phyloP scores from a whole-genome alignment of 2,329 filamentous ascomycete species.

The Botrytis paeoniae region DNA sequence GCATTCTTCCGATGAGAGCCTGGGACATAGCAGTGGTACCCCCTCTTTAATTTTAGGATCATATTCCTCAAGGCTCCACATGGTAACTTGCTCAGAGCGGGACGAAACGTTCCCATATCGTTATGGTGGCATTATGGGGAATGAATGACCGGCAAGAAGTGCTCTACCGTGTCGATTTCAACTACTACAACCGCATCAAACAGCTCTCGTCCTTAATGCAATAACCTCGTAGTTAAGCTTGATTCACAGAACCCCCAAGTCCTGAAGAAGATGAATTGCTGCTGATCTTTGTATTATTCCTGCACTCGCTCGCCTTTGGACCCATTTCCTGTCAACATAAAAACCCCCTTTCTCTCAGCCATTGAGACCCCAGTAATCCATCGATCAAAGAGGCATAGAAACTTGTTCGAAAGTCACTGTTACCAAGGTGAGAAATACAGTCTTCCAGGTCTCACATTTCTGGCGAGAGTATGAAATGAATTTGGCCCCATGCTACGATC shows the following conservation, averaged over 20 bases:
- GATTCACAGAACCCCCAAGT: background rate
- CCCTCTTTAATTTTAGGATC: background rate
- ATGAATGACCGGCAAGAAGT: background rate
- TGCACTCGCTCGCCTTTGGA: background rate
- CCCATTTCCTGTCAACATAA: background rate
- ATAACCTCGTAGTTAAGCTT: background rate
- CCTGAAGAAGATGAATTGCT: background rate
- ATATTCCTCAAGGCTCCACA: background rate
- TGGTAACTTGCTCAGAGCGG: background rate
- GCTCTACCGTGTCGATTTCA: background rate
- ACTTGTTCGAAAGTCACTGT: background rate
- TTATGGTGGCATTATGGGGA: background rate
- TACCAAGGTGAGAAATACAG: background rate
- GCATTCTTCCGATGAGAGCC: background rate
- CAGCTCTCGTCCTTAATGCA: background rate
- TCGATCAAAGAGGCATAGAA: conserved; percentile 2
- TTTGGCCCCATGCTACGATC: conserved; percentile 2
- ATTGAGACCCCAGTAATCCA: background rate
- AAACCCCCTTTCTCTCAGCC: background rate
- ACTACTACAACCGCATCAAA: conserved; percentile 1
- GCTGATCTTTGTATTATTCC: background rate
- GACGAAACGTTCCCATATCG: too few species aligned
- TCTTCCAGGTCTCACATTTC: background rate
- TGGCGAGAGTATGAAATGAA: background rate
- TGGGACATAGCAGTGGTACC: background rate